phyloP scores from a whole-genome alignment of 2,329 filamentous ascomycete genomes.

The Colletotrichum tofieldiae region DNA sequence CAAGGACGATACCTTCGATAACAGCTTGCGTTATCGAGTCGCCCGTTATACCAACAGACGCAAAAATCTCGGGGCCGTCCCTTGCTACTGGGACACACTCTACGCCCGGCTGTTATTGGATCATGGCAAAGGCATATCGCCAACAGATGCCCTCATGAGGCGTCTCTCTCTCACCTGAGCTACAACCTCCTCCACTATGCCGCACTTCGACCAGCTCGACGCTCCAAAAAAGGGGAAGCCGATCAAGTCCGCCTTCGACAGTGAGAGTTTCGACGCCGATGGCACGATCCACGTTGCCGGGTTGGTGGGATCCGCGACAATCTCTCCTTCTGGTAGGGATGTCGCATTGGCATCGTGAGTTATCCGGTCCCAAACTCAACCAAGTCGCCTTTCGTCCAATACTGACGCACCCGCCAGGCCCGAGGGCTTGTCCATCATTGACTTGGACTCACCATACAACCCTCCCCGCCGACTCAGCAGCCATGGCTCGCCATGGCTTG shows the following conservation, averaged over 20 bases:
- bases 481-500: conserved; percentile 92
- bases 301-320: conserved; percentile 90
- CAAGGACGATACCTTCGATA: conserved; percentile 19
- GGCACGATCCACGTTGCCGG: conserved; percentile 87
- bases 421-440: conserved; percentile 91
- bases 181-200: conserved; percentile 58
- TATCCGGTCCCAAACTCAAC: conserved; percentile 39
- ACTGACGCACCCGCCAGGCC: conserved; percentile 64
- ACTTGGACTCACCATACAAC: conserved; percentile 90
- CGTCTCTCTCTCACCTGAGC: conserved; percentile 40
- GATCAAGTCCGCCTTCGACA: conserved; percentile 82
- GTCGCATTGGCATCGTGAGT: conserved; percentile 86
- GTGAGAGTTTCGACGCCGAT: conserved; percentile 88
- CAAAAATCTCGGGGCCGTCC: background rate
- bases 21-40: conserved; percentile 9
- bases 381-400: background rate
- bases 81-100: background rate
- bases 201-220: conserved; percentile 64
- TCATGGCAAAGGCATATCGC: conserved; percentile 39
- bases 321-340: conserved; percentile 92
- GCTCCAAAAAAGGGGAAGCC: conserved; percentile 70
- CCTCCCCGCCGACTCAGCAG: conserved; percentile 85
- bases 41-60: background rate
- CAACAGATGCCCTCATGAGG: conserved; percentile 40
- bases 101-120: conserved; percentile 9